A percentile compares a stretch with the other conserved stretches of the same genome.
These are phyloP conservation scores for Theobroma grandiflorum DNA, from an alignment of 441 rosid genomes.

Conservation along the genomic window DNA sequence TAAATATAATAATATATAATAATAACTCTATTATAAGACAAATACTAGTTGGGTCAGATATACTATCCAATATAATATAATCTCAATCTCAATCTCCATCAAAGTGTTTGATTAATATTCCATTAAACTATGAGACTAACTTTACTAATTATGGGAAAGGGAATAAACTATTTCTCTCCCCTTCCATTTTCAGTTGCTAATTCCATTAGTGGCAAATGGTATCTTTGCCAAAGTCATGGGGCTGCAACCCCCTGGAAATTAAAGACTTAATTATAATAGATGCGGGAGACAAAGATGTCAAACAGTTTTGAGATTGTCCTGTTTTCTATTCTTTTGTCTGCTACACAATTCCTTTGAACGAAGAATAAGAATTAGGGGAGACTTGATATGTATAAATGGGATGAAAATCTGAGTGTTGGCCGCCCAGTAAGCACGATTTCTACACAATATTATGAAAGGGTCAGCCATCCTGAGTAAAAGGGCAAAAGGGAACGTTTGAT, in stretches of 20 bases:
- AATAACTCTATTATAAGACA: slow-evolving; percentile 6
- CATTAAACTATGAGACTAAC: background rate
- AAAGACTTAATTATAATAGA: no score
- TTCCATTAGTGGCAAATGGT: slow-evolving; percentile 26
- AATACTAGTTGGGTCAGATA: slow-evolving; percentile 26
- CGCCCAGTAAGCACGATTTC: background rate
- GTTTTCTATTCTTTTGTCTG: background rate
- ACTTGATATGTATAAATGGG: background rate
- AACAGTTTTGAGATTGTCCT: slow-evolving; percentile 12
- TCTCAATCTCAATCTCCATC: background rate
- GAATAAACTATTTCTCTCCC: slow-evolving; percentile 14
- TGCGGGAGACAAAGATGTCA: background rate
- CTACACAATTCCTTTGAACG: background rate
- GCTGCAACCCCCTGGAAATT: background rate
- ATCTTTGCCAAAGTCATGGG: slow-evolving; percentile 22
- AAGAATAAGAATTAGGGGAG: background rate
- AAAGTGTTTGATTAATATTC: background rate
- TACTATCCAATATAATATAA: slow-evolving; percentile 5
- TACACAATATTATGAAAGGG: background rate
- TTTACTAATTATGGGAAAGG: slow-evolving; percentile 28
- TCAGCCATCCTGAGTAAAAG: background rate
- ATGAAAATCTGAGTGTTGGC: background rate
- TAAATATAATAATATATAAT: background rate
- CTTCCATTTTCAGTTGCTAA: background rate
- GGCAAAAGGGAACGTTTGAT: background rate